Conservation (phyloP, 2,329 filamentous ascomycete genomes). For the Nigrospora osmanthi region DNA sequence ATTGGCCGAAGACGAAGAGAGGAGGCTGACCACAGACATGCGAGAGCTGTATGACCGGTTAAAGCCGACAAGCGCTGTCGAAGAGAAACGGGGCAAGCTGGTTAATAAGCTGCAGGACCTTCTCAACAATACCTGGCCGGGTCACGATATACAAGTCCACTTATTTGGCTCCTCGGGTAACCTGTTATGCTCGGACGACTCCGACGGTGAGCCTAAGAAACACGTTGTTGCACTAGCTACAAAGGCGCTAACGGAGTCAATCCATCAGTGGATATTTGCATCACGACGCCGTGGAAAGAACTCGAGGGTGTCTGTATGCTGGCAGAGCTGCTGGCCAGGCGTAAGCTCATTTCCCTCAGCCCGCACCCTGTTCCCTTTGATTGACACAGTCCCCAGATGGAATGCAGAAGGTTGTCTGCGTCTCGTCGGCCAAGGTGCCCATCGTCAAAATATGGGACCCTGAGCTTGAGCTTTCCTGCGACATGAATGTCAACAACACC, state of each 20-base stretch:
- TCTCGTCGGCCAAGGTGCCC: slow-evolving; percentile 89
- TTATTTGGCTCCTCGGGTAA: slow-evolving; percentile 99
- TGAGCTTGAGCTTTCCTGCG: slow-evolving; percentile 78
- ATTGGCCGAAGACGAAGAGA: slow-evolving; percentile 65
- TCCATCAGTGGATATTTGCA: slow-evolving; percentile 83
- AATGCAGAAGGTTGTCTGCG: slow-evolving; percentile 94
- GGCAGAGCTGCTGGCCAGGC: slow-evolving; percentile 74
- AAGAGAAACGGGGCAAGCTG: slow-evolving; percentile 65
- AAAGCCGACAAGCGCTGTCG: slow-evolving; percentile 73
- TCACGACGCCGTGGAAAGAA: slow-evolving; percentile 82
- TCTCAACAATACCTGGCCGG: slow-evolving; percentile 87
- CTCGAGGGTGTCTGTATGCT: slow-evolving; percentile 87
- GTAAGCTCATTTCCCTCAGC: slow-evolving; percentile 43
- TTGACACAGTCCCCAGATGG: slow-evolving; percentile 54
- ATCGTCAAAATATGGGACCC: slow-evolving; percentile 99
- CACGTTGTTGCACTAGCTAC: no score
- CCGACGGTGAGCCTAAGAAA: slow-evolving; percentile 62
- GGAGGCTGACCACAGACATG: slow-evolving; percentile 74
- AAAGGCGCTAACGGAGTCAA: no score
- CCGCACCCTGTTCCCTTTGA: not conserved
- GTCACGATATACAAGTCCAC: slow-evolving; percentile 80
- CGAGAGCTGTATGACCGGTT: slow-evolving; percentile 76
- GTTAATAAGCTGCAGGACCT: slow-evolving; percentile 83
- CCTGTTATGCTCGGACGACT: slow-evolving; percentile 87
- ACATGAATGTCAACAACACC: slow-evolving; percentile 99